Evolutionary conservation across 2,329 filamentous ascomycete genomes (phyloP), one percentile per base, ranked within the genome.

Genomic region (Lachnellula hyalina): DNA sequence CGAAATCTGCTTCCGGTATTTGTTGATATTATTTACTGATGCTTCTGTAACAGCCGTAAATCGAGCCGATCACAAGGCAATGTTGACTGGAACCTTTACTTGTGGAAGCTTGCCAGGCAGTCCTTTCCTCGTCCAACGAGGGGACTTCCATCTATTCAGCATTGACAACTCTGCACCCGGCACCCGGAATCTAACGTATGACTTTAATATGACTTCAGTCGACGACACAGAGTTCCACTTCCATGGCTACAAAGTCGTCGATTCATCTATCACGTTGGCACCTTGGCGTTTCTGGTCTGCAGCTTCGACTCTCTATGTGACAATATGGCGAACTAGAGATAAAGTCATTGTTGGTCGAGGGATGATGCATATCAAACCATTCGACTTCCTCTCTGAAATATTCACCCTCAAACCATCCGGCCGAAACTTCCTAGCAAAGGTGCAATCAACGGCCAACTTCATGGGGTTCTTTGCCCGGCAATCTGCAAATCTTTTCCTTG

Each of bases 271-370:
- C 0, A 80, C 82, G 2, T 72, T 86, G 35, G 76, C 77, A 2
- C 76, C 79, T 1, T 61, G 72, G 41, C 74, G 78, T 57, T 81
- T 87, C 55, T 86, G 83, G 84, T 73, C 73, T 48, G 79, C 83
- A 2, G 84, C 82, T 1, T 83, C 77, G 19, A 85, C 82, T 0
- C 73, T 87, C 0, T 85, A 83, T 58, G 81, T 84, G 46, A 82
- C 78, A 1, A 76, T 86, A 53, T 80, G 79, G 0, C 60, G 65
- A 15, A 50, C 51, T 4, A 47, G 52, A 2, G 51, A 60, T 2
- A 59, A 57, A 7, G 68, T 70, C 28, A 70, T 82, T 2, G 66
- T 84, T n/a, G 83, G 80, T 47, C 77, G 77, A 63, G 83, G 83
- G 49, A 82, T 83, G 38, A 78, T 86, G 72, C 72, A 77, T 56